Evolutionary conservation across 176 grass and related monocot genomes (phyloP).

Genomic region (Oryza rufipogon): DNA sequence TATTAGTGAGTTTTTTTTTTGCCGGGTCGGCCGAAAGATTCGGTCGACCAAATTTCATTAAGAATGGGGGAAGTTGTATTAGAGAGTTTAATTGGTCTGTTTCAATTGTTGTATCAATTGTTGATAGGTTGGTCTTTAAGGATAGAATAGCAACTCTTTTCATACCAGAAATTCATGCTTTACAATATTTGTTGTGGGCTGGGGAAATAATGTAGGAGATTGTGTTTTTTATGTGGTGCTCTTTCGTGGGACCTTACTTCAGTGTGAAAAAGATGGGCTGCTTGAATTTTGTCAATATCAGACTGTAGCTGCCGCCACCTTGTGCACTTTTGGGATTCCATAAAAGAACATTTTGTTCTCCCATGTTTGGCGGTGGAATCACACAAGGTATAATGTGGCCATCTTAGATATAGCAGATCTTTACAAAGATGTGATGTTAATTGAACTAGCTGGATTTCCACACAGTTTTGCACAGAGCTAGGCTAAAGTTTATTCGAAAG

Average conservation of each 20-base stretch:
- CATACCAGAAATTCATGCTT: background rate
- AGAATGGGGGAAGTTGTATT: background rate
- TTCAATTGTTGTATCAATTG: background rate
- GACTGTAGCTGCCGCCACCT: background rate
- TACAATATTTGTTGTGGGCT: background rate
- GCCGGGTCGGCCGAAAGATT: too few species aligned
- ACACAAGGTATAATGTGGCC: background rate
- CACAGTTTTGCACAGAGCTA: background rate
- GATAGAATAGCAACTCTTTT: slow-evolving; percentile 18
- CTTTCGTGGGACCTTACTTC: background rate
- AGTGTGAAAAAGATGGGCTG: background rate
- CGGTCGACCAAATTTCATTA: too few species aligned
- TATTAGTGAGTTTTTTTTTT: background rate
- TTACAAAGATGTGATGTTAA: background rate
- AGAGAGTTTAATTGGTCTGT: slow-evolving; percentile 11
- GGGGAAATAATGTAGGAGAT: background rate
- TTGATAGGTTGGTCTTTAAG: background rate
- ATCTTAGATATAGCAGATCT: slow-evolving; percentile 3
- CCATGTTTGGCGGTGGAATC: background rate
- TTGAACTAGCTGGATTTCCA: background rate
- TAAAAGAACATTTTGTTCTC: background rate
- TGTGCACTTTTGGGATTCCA: background rate
- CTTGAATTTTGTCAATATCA: slow-evolving; percentile 1
- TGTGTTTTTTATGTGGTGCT: background rate
- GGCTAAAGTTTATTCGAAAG: background rate